These are phyloP conservation scores for Didymellaceae sp. DNA, from an alignment of 2,329 filamentous ascomycete species.

Conservation along the genomic window DNA sequence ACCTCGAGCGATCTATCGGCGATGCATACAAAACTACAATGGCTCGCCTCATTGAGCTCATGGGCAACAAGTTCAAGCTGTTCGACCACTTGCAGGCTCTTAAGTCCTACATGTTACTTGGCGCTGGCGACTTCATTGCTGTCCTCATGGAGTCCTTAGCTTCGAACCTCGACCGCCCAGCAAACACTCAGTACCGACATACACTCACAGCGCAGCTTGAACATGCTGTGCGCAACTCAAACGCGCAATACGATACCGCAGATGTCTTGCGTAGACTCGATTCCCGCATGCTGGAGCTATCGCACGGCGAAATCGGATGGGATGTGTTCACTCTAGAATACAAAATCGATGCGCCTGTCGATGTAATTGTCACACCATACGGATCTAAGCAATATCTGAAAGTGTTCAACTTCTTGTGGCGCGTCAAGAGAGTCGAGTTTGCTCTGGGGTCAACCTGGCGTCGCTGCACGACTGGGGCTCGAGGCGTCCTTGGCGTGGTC, in stretches of 20 bases:
- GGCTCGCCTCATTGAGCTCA: constrained; percentile 89
- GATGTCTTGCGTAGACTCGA: constrained; percentile 92
- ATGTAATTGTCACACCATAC: constrained; percentile 96
- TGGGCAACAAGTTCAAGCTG: constrained; percentile 93
- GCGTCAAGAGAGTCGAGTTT: constrained; percentile 97
- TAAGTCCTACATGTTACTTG: constrained; percentile 92
- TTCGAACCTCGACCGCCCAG: constrained; percentile 89
- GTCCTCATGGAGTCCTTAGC: constrained; percentile 96
- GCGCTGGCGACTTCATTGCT: constrained; percentile 96
- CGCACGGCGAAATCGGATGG: constrained; percentile 97
- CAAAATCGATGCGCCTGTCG: constrained; percentile 94
- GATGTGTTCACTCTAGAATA: constrained; percentile 99
- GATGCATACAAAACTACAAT: constrained; percentile 98
- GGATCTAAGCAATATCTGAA: constrained; percentile 96
- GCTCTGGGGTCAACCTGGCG: constrained; percentile 90
- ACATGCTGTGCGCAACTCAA: constrained; percentile 94
- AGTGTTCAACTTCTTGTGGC: constrained; percentile 98
- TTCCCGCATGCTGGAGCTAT: constrained; percentile 96
- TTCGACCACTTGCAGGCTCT: constrained; percentile 91
- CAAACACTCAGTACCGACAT: constrained; percentile 95
- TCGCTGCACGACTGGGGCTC: constrained; percentile 90
- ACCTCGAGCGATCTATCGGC: constrained; percentile 90
- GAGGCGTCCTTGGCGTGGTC: constrained; percentile 83
- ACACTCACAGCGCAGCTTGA: constrained; percentile 97
- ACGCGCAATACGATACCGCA: constrained; percentile 91